Percentiles rank a stretch among this genome's conserved stretches.
phyloP scores from a whole-genome alignment of 176 grass and related monocot species.

The Avena eriantha region DNA sequence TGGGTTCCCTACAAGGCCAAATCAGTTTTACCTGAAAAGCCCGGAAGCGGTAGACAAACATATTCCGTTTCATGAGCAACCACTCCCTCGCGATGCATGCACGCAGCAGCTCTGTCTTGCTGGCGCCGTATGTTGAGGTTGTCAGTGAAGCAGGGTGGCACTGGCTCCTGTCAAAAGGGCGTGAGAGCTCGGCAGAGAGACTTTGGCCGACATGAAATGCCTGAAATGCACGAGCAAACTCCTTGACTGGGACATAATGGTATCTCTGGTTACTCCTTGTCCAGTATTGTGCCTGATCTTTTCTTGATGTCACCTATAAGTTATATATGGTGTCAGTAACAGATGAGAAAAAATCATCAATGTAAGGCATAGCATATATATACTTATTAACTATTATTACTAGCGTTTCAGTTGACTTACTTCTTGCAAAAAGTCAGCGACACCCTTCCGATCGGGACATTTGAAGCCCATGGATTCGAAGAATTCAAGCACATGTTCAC shows the following conservation, averaged over 20 bases:
- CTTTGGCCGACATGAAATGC: constrained; percentile 53
- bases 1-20: background rate
- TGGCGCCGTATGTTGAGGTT: constrained; percentile 49
- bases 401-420: constrained; percentile 25
- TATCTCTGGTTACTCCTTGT: constrained; percentile 30
- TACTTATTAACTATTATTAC: background rate
- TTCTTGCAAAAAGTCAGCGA: constrained; percentile 76
- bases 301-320: constrained; percentile 62
- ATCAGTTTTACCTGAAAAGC: constrained; percentile 53
- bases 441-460: constrained; percentile 64
- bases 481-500: constrained; percentile 67
- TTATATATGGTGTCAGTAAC: background rate
- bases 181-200: constrained; percentile 39
- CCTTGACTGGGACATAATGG: constrained; percentile 53
- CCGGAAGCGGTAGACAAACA: constrained; percentile 63
- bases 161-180: constrained; percentile 45
- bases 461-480: constrained; percentile 70
- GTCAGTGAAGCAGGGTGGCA: constrained; percentile 62
- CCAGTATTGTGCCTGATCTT: constrained; percentile 69
- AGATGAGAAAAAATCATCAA: background rate
- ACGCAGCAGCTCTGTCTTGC: constrained; percentile 54
- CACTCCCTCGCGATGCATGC: constrained; percentile 53
- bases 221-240: constrained; percentile 58
- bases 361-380: background rate
- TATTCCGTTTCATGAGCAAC: constrained; percentile 70